Base-by-base conservation (phyloP, 2,329 filamentous ascomycete genomes). In the Emergomyces pasteurianus region DNA sequence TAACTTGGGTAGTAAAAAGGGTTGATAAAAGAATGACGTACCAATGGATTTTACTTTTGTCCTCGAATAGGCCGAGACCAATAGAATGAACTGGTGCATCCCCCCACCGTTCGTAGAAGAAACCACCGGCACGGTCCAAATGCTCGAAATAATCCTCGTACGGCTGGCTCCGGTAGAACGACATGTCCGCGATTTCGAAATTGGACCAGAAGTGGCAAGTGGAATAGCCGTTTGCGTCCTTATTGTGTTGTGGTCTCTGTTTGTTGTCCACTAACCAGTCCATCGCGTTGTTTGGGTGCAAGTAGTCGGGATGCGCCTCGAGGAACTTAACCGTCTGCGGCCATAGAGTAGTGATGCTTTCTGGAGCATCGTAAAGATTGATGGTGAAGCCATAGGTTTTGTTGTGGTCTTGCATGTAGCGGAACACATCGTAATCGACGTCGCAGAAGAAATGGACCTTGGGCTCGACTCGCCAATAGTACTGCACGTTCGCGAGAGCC, bases 141-240 rank as follows among this genome's bases (percentile, higher is more conserved):
- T 97, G 91, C 71, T 95, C 86, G 72, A 99, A 99, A 75, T 96
- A 99, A 65, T 95, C 91, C 71, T 95, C 89, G 72, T 99, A 99
- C 53, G 85, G 82, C 72, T 92, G 84, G 71, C 90, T 89, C 56
- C 94, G 81, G 89, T 91, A 99, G 75, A 99, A 96, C 64, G 83
- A 83, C 82, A 99, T 84, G 74, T 96, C 90, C 54, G 84, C 92
- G 68, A 99, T 92, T 76, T 99, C 94, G 69, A 99, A 99, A 75
- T 99, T 99, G 69, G 87, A 94, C 94, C 94, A 99, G 80, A 99
- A 99, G 75, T 99, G 94, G 74, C 94, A 99, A 2, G 94, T 97
- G 40, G 90, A 95, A 79, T 96, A 99, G 40, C 94, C 94, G 69
- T 95, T 88, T 7, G 92, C 92, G 64, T 86, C 84, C 59, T 81